These are phyloP conservation scores for Corymbia calophylla DNA, from an alignment of 441 rosid genomes.

Conservation along the genomic window DNA sequence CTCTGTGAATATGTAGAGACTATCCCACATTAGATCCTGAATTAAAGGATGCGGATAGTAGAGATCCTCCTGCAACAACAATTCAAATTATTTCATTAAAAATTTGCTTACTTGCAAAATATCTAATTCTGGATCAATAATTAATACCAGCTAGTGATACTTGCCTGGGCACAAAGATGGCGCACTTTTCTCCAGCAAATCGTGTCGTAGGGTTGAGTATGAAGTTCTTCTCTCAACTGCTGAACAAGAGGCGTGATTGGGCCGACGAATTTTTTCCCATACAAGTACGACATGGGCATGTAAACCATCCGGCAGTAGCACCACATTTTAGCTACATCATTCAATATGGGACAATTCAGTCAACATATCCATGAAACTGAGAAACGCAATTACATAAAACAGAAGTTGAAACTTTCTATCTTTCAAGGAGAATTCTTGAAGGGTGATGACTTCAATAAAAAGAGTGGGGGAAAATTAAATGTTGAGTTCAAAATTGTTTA, in stretches of 20 bases:
- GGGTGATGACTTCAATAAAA: not conserved
- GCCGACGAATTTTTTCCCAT: constrained; percentile 3
- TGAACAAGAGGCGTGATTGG: constrained; percentile 14
- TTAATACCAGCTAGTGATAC: not conserved
- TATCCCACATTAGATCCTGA: constrained; percentile 12
- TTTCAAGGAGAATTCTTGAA: not conserved
- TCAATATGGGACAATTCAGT: not conserved
- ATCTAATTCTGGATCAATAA: not conserved
- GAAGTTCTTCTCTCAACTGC: constrained; percentile 46
- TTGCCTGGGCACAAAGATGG: constrained; percentile 10
- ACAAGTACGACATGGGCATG: constrained; percentile 19
- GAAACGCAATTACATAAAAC: not conserved
- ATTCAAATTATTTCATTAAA: not conserved
- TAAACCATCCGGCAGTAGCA: constrained; percentile 15
- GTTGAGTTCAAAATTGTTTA: too few species aligned
- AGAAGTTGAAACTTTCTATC: not conserved
- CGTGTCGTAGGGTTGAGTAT: constrained; percentile 36
- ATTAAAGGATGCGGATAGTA: constrained; percentile 14
- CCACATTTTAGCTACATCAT: constrained; percentile 13
- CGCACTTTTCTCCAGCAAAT: constrained; percentile 12
- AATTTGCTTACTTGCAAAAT: not conserved
- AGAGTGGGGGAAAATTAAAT: too few species aligned
- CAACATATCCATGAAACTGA: not conserved
- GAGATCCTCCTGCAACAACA: constrained; percentile 8
- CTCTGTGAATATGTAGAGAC: constrained; percentile 8